Evolutionary conservation across 768 basidiomycete species (phyloP).

Genomic region (Phaffia australis): DNA sequence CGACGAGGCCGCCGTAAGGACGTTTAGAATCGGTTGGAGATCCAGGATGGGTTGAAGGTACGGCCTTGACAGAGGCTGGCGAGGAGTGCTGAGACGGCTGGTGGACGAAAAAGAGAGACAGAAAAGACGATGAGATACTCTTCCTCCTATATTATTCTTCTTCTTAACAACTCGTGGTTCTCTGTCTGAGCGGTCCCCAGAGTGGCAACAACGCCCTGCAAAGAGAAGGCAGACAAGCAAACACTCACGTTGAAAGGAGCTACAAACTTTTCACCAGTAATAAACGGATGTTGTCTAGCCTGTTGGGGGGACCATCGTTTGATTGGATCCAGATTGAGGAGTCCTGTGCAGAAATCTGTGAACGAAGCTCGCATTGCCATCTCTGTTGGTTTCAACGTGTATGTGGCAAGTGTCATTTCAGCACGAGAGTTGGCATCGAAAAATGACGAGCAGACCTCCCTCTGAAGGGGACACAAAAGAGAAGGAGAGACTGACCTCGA

Average conservation of each 20-base stretch:
- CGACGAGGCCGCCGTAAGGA: conserved; percentile 84
- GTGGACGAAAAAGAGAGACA: not conserved
- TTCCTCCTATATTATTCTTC: not conserved
- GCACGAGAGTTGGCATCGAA: no score
- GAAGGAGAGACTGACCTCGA: conserved; percentile 52
- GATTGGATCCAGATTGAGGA: conserved; percentile 86
- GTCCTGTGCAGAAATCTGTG: conserved; percentile 92
- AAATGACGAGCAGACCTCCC: no score
- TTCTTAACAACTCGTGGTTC: conserved; percentile 27
- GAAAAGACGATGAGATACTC: not conserved
- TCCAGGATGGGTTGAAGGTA: conserved; percentile 15
- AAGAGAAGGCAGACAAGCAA: not conserved
- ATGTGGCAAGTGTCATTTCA: not conserved
- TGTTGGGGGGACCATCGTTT: conserved; percentile 97
- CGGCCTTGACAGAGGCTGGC: not conserved
- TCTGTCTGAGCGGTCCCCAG: conserved; percentile 27
- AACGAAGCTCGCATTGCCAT: conserved; percentile 87
- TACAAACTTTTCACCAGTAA: conserved; percentile 90
- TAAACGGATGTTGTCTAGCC: conserved; percentile 89
- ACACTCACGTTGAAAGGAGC: conserved; percentile 37
- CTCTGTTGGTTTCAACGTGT: conserved; percentile 45
- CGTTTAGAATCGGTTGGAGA: conserved; percentile 52
- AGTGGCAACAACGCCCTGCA: not conserved
- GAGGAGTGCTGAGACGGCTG: not conserved
- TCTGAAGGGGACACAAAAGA: not conserved